Evolutionary conservation across 2,329 filamentous ascomycete species (phyloP).

Genomic region (Cryphonectria radicalis): DNA sequence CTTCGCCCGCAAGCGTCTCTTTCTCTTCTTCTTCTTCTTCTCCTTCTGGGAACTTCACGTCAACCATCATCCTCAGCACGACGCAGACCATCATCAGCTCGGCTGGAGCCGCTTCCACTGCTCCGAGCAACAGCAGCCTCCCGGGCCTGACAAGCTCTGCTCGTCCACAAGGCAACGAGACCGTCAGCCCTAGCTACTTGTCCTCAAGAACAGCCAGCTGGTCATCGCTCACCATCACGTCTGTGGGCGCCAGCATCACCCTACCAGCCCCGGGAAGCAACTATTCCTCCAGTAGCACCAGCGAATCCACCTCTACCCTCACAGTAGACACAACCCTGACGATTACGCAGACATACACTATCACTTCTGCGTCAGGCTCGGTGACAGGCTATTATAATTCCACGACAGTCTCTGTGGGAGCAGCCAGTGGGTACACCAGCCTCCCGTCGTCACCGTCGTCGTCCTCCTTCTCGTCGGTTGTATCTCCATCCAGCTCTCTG

Average conservation of each 20-base stretch:
- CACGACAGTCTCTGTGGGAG: neutral
- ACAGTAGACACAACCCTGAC: conserved; percentile 11
- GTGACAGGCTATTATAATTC: neutral
- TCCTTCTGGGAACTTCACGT: neutral
- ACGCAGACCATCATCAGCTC: conserved; percentile 3
- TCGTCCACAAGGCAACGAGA: conserved; percentile 6
- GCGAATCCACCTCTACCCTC: conserved; percentile 7
- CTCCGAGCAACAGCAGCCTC: conserved; percentile 1
- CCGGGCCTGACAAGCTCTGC: conserved; percentile 5
- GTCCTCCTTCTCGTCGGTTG: neutral
- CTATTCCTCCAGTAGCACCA: neutral
- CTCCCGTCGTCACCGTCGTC: neutral
- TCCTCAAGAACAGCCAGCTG: neutral
- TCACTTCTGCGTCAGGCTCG: neutral
- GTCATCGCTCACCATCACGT: conserved; percentile 5
- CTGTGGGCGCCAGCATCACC: neutral
- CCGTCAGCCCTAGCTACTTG: neutral
- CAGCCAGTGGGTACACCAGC: conserved; percentile 3
- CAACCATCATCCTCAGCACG: neutral
- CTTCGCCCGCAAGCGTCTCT: neutral
- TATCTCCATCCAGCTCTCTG: neutral
- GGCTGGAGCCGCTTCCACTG: neutral
- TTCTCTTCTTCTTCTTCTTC: neutral
- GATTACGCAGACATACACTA: conserved; percentile 8
- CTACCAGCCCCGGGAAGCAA: neutral